Evolutionary conservation across 176 grass and related monocot genomes (phyloP).

Genomic region (Zoysia japonica): DNA sequence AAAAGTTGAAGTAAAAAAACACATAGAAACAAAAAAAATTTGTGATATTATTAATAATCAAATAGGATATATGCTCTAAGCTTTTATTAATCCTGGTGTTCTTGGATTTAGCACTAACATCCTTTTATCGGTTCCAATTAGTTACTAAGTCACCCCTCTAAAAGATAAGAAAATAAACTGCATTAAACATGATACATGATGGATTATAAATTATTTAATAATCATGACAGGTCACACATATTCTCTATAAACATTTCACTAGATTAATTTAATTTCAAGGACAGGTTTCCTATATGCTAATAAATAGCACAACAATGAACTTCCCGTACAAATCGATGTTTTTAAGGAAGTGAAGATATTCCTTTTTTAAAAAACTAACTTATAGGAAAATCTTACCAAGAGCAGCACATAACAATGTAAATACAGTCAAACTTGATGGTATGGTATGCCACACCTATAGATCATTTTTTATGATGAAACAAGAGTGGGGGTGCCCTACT

Average conservation of each 20-base stretch:
- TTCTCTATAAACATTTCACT: background rate
- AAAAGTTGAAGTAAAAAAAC: constrained; percentile 13
- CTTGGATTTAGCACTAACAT: background rate
- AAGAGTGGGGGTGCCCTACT: too few relatives aligned
- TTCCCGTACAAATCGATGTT: background rate
- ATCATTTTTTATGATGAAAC: too few relatives aligned
- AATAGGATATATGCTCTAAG: background rate
- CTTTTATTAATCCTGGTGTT: background rate
- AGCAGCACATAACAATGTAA: constrained; percentile 14
- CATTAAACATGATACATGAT: background rate
- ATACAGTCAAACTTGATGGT: background rate
- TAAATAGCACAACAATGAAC: background rate
- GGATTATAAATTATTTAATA: background rate
- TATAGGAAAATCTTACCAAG: constrained; percentile 11
- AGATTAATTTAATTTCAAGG: background rate
- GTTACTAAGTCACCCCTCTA: background rate
- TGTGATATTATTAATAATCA: background rate
- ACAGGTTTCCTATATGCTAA: background rate
- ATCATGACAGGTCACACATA: background rate
- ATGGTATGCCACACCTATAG: background rate
- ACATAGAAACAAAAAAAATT: background rate
- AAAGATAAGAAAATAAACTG: background rate
- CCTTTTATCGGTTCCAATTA: constrained; percentile 7
- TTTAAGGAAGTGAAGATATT: constrained; percentile 12
- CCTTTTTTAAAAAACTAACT: background rate